phyloP scores from a whole-genome alignment of 1,284 basidiomycete genomes.

The Puccinia novopanici region DNA sequence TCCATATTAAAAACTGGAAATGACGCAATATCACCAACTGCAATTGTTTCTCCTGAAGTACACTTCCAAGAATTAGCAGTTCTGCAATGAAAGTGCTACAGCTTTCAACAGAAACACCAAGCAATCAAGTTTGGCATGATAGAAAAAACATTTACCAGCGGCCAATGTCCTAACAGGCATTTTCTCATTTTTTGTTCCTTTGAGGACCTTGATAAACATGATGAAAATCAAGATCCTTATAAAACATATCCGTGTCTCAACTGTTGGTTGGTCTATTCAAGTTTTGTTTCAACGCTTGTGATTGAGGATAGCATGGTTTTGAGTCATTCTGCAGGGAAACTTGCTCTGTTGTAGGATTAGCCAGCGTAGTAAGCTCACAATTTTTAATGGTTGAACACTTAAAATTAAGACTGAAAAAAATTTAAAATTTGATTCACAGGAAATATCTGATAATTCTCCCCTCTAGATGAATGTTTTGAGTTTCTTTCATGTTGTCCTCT shows the following conservation, averaged over 20 bases:
- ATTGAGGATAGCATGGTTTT: not conserved
- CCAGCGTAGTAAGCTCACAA: constrained; percentile 75
- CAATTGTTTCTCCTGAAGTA: not conserved
- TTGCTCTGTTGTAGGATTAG: constrained; percentile 23
- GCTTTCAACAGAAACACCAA: not conserved
- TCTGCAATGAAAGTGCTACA: not conserved
- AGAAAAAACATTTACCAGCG: not conserved
- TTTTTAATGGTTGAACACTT: not conserved
- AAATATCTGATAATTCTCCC: constrained; percentile 4
- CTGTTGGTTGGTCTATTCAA: not conserved
- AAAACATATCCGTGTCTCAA: too few species aligned
- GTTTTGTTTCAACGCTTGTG: not conserved
- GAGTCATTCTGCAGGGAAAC: constrained; percentile 23
- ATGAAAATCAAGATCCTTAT: too few species aligned
- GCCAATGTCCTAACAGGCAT: not conserved
- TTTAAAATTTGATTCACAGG: not conserved
- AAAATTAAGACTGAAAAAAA: not conserved
- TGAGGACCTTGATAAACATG: constrained; percentile 12
- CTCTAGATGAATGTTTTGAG: too few species aligned
- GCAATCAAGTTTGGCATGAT: not conserved
- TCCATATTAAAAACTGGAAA: not conserved
- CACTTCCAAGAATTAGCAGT: constrained; percentile 5
- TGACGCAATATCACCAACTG: not conserved
- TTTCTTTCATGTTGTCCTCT: too few species aligned
- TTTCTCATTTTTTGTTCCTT: constrained; percentile 2